Percentiles rank a stretch among this genome's conserved stretches.
Evolutionary conservation across 305 asterid species (phyloP).

Genomic region (Fraxinus nigra): DNA sequence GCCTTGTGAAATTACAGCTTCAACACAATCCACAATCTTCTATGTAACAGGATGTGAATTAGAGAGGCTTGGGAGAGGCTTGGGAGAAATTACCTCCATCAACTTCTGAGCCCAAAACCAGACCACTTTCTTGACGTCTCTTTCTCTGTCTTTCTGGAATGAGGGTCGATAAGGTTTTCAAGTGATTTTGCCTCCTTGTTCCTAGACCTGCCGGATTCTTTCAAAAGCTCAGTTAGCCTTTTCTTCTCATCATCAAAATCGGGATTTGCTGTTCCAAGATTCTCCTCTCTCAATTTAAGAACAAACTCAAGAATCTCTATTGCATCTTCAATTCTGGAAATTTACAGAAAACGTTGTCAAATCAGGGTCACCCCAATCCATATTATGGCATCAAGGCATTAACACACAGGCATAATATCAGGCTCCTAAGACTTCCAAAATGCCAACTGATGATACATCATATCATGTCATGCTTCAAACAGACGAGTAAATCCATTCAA

Average conservation of each 20-base stretch:
- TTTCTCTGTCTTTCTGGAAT: constrained; percentile 74
- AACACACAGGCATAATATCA: neutral
- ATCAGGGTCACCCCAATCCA: neutral
- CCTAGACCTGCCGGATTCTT: constrained; percentile 91
- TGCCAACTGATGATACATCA: neutral
- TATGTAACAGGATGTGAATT: constrained; percentile 40
- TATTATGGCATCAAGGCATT: neutral
- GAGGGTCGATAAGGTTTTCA: constrained; percentile 86
- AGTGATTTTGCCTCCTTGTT: constrained; percentile 92
- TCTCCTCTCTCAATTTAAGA: constrained; percentile 91
- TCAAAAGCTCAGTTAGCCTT: constrained; percentile 89
- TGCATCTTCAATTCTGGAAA: constrained; percentile 84
- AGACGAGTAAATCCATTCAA: neutral
- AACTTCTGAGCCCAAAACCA: constrained; percentile 89
- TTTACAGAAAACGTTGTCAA: neutral
- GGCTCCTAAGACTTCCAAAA: neutral
- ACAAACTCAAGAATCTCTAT: constrained; percentile 92
- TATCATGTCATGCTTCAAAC: neutral
- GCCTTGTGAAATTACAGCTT: constrained; percentile 44
- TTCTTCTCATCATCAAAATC: constrained; percentile 98
- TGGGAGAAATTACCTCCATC: constrained; percentile 24
- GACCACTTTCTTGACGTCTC: constrained; percentile 93
- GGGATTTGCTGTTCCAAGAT: constrained; percentile 95
- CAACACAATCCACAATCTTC: constrained; percentile 57
- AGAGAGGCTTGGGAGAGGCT: constrained; percentile 13